Base-by-base conservation (phyloP, 148 eudicot species). In the Limonium bicolor region DNA sequence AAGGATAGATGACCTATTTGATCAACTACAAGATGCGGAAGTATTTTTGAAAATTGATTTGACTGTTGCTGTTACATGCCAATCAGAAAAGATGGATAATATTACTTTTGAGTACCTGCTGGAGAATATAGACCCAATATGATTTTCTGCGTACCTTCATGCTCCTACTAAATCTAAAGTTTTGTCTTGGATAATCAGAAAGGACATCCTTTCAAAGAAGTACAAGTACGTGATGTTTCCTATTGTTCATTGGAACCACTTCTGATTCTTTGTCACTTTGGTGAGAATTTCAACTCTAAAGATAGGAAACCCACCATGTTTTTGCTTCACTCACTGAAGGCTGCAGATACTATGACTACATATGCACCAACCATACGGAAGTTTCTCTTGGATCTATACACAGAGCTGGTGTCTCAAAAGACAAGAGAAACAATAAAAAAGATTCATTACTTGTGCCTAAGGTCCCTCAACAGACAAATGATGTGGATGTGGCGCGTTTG, bases 201-300 rank as follows among this genome's bases (percentile, higher is more conserved):
- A 68, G 58, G 28, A 68, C 3, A 73, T 83, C 17, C 73, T 83
- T 63, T 75, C 84, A 7, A 79, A 64, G 63, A n/a, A n/a, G n/a
- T n/a, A n/a, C n/a, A 76, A 68, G 48, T 83, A 75, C 55, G 87
- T 78, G 15, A 54, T 84, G 13, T 65, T 84, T 64, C 95, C 95
- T 15, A 77, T 84, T 50, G 75, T 77, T 33, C 39, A 64, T 41
- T 76, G 95, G 95, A 79, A 59, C 20, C 72, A n/a, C 76, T 83
- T 7, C 53, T 76, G 60, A 52, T 83, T 54, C 66, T 83, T 27
- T 79, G 94, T 50, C 71, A 83, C 71, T 65, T 83, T 31, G 78
- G 72, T 47, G 72, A 73, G 56, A 43, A 60, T 54, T 7, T 33
- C 15, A 25, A 24, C 12, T 60, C 84, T 30, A 43, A 60, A 36